These are phyloP conservation scores for Ceriops tagal DNA, from an alignment of 345 rosid genomes.

Conservation along the genomic window DNA sequence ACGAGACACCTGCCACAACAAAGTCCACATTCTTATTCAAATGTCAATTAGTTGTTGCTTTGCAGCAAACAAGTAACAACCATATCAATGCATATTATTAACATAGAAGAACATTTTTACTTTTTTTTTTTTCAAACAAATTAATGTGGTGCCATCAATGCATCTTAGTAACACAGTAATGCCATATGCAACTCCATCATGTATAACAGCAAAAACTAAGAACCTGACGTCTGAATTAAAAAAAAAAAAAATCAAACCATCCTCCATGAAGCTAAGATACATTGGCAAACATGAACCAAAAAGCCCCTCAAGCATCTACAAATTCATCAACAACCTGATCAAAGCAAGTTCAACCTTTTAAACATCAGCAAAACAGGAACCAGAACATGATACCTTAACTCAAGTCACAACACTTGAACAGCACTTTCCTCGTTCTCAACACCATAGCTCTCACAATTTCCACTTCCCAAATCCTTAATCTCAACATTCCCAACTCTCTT, in stretches of 20 bases:
- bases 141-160: too few species aligned
- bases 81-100: too few species aligned
- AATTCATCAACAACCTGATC: neutral
- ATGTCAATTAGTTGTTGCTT: too few species aligned
- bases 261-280: neutral
- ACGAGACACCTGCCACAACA: too few species aligned
- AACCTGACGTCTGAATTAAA: neutral
- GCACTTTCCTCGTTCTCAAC: neutral
- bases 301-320: neutral
- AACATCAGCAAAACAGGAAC: neutral
- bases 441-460: neutral
- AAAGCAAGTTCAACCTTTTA: neutral
- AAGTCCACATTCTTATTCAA: too few species aligned
- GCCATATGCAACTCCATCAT: neutral
- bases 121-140: too few species aligned
- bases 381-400: neutral
- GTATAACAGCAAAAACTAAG: neutral
- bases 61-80: too few species aligned
- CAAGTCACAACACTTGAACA: neutral
- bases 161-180: too few species aligned
- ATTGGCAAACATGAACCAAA: too few species aligned
- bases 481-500: conserved; percentile 44
- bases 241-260: neutral
- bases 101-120: too few species aligned
- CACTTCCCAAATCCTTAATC: conserved; percentile 12